Base-by-base conservation (phyloP, 805 yeast species). In the Kockiozyma suomiensis region DNA sequence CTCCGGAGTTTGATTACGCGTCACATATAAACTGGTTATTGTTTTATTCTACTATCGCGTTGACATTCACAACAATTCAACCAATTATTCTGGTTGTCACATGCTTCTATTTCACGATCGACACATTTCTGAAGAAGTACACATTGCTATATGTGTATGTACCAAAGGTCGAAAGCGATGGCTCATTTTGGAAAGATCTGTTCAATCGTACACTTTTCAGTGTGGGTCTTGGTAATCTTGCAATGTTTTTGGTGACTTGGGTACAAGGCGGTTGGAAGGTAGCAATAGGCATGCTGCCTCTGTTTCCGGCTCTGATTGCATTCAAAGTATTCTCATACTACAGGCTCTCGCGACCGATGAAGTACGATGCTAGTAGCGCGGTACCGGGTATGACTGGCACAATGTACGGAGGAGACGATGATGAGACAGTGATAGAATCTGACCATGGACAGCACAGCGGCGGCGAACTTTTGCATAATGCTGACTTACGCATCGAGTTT, bases 161-260 rank as follows among this genome's bases (percentile, higher is more conserved):
- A 33, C 75, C 79, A 6, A 73, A 74, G 55, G 70, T 69, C 41
- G 78, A 76, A 65, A 71, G 74, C 32, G 72, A 73, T 37, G 79
- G 78, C 2, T 46, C 62, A 17, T 74, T 59, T 64, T 76, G 78
- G 78, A 75, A 75, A 0, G 53, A 70, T 41, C 62, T 74, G 19
- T 66, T 68, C 58, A 71, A 75, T 56, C 66, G 73, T 30, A 38
- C 73, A 15, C 50, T 75, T 15, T 73, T 75, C 59, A 73, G 75
- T 2, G 58, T 70, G 3, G 70, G 58, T 4, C 66, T 76, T 38
- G 78, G 79, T 8, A 73, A 75, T 54, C 60, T 75, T n/a, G 70
- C 73, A 48, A 66, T 75, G 49, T 60, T 76, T 32, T 68, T 72
- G 12, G 73, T 76, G 2, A 72, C 75, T 0, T 74, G 78, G 75